Base-by-base conservation (phyloP, 129 eudicot species). In the carrot (Daucus carota) region DNA sequence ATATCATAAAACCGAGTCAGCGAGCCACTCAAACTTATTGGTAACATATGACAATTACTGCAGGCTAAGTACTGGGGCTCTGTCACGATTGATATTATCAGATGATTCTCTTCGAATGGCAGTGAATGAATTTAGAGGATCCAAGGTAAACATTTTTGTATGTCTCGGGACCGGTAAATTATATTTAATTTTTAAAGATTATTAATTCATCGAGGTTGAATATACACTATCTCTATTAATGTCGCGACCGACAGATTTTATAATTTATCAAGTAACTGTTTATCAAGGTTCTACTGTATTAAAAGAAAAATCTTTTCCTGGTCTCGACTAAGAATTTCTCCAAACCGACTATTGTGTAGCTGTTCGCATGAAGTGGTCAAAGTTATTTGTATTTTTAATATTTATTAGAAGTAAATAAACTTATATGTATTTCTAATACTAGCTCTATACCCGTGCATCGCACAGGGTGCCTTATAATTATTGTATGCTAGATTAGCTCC, bases 31-130 rank as follows among this genome's bases (percentile, higher is more conserved):
- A 24, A 6, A 38, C 50, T 70, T 41, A 48, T 17, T 42, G 36
- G 28, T 71, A 45, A 52, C 36, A 31, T 70, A 59, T 84, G 9
- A 31, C 24, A 18, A 52, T 68, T 20, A 63, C 75, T 83, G 80
- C 85, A 94, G 99, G 86, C 65, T 95, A 80, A 95, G 99, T 85
- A 95, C 97, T 24, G 99, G 99, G 73, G 93, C 89, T 78, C 83
- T 95, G 41, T 91, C 99, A 70, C 92, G 97, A 74, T 78, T 95
- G 83, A 87, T 95, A 67, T 84, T 95, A 67, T 95, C 97, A 9
- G 96, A 91, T 84, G 99, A 95, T 86, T 86, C 90, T 70, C 94
- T 95, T 76, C 84, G 99, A 68, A 73, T 84, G 88, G 97, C 89
- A 16, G 99, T 91, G 59, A 94, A 95, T 73, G 99, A 95, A 83